phyloP scores from a whole-genome alignment of 257 asterid species.

The Ligustrum vulgare region DNA sequence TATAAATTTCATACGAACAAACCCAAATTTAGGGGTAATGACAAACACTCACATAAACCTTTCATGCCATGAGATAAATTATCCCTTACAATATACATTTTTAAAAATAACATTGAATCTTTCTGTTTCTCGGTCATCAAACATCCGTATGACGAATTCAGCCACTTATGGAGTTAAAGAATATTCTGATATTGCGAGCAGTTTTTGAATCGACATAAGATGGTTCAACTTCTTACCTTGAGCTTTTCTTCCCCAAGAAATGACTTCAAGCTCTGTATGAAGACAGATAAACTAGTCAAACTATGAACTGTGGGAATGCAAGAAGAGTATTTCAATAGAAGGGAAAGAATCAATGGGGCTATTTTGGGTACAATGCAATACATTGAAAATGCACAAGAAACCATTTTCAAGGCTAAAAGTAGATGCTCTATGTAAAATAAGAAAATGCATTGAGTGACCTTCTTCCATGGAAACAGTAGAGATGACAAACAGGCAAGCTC shows the following conservation, averaged over 20 bases:
- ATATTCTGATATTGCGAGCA: slow-evolving; percentile 1
- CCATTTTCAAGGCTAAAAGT: not conserved
- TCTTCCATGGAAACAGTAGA: too few species aligned
- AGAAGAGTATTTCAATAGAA: not conserved
- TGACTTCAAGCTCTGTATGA: slow-evolving; percentile 79
- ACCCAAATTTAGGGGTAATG: not conserved
- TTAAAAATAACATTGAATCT: not conserved
- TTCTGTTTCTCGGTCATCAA: slow-evolving; percentile 8
- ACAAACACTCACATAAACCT: slow-evolving; percentile 1
- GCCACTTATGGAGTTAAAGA: slow-evolving; percentile 5
- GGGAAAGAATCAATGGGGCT: not conserved
- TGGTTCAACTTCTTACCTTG: slow-evolving; percentile 49
- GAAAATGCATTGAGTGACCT: not conserved
- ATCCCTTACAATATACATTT: slow-evolving; percentile 6
- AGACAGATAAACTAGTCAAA: slow-evolving; percentile 25
- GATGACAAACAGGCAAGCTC: too few species aligned
- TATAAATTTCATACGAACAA: slow-evolving; percentile 1
- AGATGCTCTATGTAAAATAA: not conserved
- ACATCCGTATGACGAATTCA: not conserved
- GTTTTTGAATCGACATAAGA: slow-evolving; percentile 2
- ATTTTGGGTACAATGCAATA: not conserved
- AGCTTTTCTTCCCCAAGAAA: slow-evolving; percentile 90
- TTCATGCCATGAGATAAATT: not conserved
- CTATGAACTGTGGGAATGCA: slow-evolving; percentile 4
- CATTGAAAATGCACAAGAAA: not conserved